These are phyloP conservation scores for Leucogyrophana mollusca DNA, from an alignment of 768 basidiomycete genomes.

Conservation along the genomic window DNA sequence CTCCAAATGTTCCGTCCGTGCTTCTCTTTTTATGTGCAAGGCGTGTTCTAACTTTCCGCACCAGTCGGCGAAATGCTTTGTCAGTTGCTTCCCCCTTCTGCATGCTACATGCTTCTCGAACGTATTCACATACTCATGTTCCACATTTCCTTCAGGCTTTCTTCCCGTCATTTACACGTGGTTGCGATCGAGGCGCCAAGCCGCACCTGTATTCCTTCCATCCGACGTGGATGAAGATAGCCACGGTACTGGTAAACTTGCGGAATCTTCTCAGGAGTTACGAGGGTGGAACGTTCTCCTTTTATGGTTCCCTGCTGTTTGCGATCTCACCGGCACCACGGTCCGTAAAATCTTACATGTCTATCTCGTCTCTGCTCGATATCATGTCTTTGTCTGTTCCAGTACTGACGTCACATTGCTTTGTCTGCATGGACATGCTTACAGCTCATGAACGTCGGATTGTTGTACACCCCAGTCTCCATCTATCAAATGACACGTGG, in stretches of 20 bases:
- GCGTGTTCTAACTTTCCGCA: constrained; percentile 34
- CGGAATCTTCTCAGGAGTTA: constrained; percentile 40
- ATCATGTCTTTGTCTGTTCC: constrained; percentile 1
- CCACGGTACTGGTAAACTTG: constrained; percentile 31
- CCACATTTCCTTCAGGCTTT: constrained; percentile 57
- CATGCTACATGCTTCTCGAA: constrained; percentile 12
- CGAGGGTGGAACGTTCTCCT: constrained; percentile 70
- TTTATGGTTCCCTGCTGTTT: constrained; percentile 85
- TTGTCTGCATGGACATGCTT: constrained; percentile 8
- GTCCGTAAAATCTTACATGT: constrained; percentile 43
- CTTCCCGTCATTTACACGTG: constrained; percentile 78
- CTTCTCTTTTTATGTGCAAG: constrained; percentile 11
- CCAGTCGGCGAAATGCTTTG: constrained; percentile 93
- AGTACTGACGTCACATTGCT: constrained; percentile 17
- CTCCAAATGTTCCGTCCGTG: constrained; percentile 85
- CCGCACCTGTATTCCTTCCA: constrained; percentile 54
- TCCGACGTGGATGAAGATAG: constrained; percentile 47
- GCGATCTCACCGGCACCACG: constrained; percentile 90
- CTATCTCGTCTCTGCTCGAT: constrained; percentile 4
- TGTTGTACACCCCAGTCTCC: constrained; percentile 94
- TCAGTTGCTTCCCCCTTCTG: constrained; percentile 40
- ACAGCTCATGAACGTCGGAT: constrained; percentile 90
- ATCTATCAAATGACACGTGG: constrained; percentile 98
- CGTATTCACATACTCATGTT: constrained; percentile 13
- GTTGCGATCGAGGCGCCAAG: constrained; percentile 46